Evolutionary conservation across 2,329 filamentous ascomycete species (phyloP), one percentile per base, ranked within the genome.

Genomic region (Nothomitra cinnamomea): DNA sequence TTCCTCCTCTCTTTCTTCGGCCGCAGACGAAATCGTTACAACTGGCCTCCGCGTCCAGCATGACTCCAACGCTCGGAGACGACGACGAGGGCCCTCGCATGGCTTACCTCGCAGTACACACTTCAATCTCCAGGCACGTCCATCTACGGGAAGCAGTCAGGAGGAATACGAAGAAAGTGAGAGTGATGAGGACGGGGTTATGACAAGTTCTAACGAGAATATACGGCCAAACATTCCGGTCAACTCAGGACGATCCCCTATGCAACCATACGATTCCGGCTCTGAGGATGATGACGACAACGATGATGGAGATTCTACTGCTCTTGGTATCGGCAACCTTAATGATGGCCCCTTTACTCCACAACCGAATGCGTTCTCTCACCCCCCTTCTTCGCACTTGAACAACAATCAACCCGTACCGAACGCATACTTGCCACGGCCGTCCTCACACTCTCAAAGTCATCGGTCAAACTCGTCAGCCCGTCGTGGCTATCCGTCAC

Each of bases 161-260:
- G 89, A 95, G 60, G 89, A 95, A 69, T 94, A 94, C 62, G 87
- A 94, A 35, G 88, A 95, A 70, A 94, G 85, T 57, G 88, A 94
- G 66, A 94, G 78, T 67, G 89, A 95, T 57, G 87, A 88, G 42
- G 89, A 95, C 61, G 78, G 76, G 54, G 72, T 80, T 51, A 71
- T 82, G 69, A 78, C 75, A 55, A 80, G 77, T 56, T 82, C 79
- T 2, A 80, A 77, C 57, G 79, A 82, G 62, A 77, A 74, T 42
- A 65, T 78, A 22, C 61, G 64, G 52, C 61, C 57, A n/a, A 40
- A n/a, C 13, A 25, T 32, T 15, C 17, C 10, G 35, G n/a, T 21
- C 13, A 47, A 47, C 13, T 4, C 21, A 13, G 24, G 50, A 25
- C 28, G 19, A 3, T 5, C 17, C 40, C 19, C 19, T 41, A 25